Percentiles rank a stretch among this genome's conserved stretches.
These are phyloP conservation scores for Aureobasidium sp. DNA, from an alignment of 2,329 filamentous ascomycete genomes.

Conservation along the genomic window DNA sequence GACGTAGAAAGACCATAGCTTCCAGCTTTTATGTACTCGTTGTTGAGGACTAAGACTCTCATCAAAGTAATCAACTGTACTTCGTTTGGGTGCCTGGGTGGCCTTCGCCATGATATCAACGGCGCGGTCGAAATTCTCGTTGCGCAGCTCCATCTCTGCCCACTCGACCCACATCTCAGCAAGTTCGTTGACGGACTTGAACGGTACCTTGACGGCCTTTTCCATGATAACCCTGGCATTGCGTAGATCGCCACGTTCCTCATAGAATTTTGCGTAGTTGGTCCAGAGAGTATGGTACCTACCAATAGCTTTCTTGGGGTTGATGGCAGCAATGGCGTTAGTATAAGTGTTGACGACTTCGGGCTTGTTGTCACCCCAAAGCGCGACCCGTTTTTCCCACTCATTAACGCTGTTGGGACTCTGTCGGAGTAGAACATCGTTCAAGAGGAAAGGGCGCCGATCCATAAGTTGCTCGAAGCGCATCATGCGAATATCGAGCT, in stretches of 20 bases:
- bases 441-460: slow-evolving; percentile 86
- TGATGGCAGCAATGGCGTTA: slow-evolving; percentile 83
- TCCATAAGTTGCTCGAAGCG: slow-evolving; percentile 98
- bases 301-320: slow-evolving; percentile 88
- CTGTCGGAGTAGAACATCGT: slow-evolving; percentile 89
- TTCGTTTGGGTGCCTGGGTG: slow-evolving; percentile 90
- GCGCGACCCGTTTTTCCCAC: slow-evolving; percentile 92
- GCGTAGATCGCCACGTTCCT: slow-evolving; percentile 72
- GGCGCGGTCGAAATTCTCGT: slow-evolving; percentile 91
- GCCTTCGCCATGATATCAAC: slow-evolving; percentile 96
- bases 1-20: slow-evolving; percentile 98
- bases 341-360: slow-evolving; percentile 94
- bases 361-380: slow-evolving; percentile 89
- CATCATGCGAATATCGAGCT: slow-evolving; percentile 94
- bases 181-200: slow-evolving; percentile 93
- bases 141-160: slow-evolving; percentile 95
- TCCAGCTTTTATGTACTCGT: slow-evolving; percentile 98
- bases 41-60: slow-evolving; percentile 90
- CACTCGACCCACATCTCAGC: slow-evolving; percentile 99
- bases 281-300: slow-evolving; percentile 93
- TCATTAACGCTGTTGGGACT: slow-evolving; percentile 94
- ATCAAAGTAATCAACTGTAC: slow-evolving; percentile 99
- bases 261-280: slow-evolving; percentile 96
- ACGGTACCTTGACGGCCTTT: slow-evolving; percentile 95
- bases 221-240: slow-evolving; percentile 92